Evolutionary conservation across 257 asterid species (phyloP), one percentile per base, ranked within the genome.

Genomic region (Fraxinus quadrangulata): DNA sequence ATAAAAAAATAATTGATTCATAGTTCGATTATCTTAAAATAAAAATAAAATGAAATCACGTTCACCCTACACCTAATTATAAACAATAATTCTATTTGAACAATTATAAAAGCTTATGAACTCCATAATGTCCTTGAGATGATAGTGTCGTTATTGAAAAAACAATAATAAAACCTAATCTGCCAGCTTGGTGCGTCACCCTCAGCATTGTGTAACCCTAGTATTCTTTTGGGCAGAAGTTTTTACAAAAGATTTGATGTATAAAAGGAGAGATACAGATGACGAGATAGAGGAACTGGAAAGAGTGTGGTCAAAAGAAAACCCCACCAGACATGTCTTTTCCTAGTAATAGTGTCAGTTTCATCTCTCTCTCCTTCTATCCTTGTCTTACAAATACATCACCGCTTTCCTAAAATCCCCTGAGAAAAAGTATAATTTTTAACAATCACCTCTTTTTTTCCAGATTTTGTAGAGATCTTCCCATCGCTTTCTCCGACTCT

Each of bases 401-500:
- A 10, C 69, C 69, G 26, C 34, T 61, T 63, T 34, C 34, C 21
- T 63, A 9, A 63, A 23, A 56, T 56, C 14, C 65, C 30, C 66
- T n/a, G 66, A 6, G 66, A 21, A 56, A 56, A 56, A 47, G n/a
- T 13, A 47, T 42, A 42, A 42, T 42, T 42, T 42, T 42, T 33
- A 33, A 33, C 36, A 4, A 33, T 42, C 17, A 12, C 51, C 69
- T 19, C 63, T 77, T 33, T 33, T 34, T 82, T 74, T 73, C 80
- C 78, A 80, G 87, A 86, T 59, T 80, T 80, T 81, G 74, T 70
- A 30, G 77, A 84, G 84, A 82, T 84, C 75, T 83, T 77, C 40
- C 11, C 10, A 37, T 24, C 79, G 69, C 81, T 39, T 61, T 68
- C 74, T 67, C 80, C 77, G 74, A 77, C 79, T 77, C 79, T 69